Base-by-base conservation (phyloP, 73 alveolate genomes). In the Blepharisma japonicum region DNA sequence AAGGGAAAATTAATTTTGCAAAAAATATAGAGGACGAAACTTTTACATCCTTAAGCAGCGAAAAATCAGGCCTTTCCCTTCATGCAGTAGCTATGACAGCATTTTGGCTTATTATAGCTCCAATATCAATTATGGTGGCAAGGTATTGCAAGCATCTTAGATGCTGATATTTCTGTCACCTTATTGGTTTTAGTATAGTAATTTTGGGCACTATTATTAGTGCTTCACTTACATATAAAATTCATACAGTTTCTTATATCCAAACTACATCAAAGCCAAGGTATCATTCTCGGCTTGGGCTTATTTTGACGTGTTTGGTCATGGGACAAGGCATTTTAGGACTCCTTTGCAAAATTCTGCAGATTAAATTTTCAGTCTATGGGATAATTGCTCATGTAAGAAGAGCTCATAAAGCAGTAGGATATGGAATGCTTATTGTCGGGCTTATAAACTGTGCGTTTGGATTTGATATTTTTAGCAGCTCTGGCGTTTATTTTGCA, bases 321-420 rank as follows among this genome's bases (percentile, higher is more conserved):
- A 25, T 39, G 11, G 74, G 47, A 14, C 74, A 61, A 25, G 74
- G 74, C 38, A 25, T 61, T 61, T 61, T 61, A 14, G 74, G 74
- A 1, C 23, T 61, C 14, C 14, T 25, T 2, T 25, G 14, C 2
- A 20, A 14, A 9, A 14, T 20, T 61, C 18, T 20, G 14, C 14
- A 39, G 74, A 61, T 18, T 20, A 18, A 18, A 18, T 18, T 39
- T 14, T 14, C 14, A 1, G 23, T 14, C 5, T 61, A 14, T 20
- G 47, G 23, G 74, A 25, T 25, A 2, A n/a, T 20, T 14, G 74
- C 74, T 20, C 18, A 14, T 61, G 47, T 5, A 9, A 61, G 47
- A 14, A 61, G 74, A 25, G 74, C 50, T 20, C 74, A 61, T 5
- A 61, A 61, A 25, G 50, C 23, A 14, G 74, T 61, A 14, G 74